A percentile compares a stretch with the other conserved stretches of the same genome.
These are phyloP conservation scores for Mucor mucedo DNA, from an alignment of 371 early-diverging fungal species.

Conservation along the genomic window DNA sequence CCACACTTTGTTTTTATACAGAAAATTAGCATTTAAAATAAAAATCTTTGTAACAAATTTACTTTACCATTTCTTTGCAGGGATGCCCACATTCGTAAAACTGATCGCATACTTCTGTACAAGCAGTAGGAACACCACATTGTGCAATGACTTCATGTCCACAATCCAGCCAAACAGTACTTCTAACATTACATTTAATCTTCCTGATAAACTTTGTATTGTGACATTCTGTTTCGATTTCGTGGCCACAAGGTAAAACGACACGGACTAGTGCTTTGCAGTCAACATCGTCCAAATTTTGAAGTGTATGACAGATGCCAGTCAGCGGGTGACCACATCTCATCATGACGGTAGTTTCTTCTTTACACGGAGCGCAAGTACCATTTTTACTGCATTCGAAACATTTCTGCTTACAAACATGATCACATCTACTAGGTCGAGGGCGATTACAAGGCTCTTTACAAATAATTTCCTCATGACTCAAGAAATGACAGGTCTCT, in stretches of 20 bases:
- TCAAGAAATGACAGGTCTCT: conserved; percentile 43
- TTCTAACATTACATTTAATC: conserved; percentile 5
- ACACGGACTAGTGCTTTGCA: not conserved
- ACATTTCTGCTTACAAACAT: conserved; percentile 41
- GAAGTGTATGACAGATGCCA: conserved; percentile 3
- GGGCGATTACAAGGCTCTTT: conserved; percentile 34
- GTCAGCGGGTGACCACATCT: conserved; percentile 31
- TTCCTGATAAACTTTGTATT: not conserved
- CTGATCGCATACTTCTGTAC: conserved; percentile 14
- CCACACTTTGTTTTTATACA: conserved; percentile 35
- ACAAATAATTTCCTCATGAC: conserved; percentile 34
- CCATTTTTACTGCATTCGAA: conserved; percentile 30
- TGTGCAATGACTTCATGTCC: conserved; percentile 28
- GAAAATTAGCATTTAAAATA: too few relatives aligned
- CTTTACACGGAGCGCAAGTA: conserved; percentile 41
- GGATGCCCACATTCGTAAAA: conserved; percentile 24
- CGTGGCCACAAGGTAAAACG: conserved; percentile 5
- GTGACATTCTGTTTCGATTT: conserved; percentile 17
- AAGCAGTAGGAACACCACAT: conserved; percentile 17
- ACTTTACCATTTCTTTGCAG: conserved; percentile 24
- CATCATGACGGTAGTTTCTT: not conserved
- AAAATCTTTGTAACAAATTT: too few relatives aligned
- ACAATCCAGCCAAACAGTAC: conserved; percentile 22
- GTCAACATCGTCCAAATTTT: not conserved
- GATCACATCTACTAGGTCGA: conserved; percentile 34